Evolutionary conservation across 2,329 filamentous ascomycete genomes (phyloP), one percentile per base, ranked within the genome.

Genomic region (Periconia digitata): DNA sequence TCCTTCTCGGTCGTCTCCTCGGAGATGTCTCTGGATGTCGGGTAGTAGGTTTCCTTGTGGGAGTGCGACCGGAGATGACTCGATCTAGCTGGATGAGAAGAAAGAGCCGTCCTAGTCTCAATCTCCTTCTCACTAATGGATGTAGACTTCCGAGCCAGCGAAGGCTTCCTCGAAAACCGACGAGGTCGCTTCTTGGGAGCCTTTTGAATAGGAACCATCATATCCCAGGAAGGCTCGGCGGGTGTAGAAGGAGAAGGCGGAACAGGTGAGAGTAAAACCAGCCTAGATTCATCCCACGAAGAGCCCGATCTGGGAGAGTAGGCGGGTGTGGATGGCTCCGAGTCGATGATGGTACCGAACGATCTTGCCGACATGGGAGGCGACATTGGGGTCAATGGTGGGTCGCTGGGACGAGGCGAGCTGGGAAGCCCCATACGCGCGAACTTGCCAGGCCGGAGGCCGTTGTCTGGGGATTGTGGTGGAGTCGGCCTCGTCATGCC

Each of bases 291-390:
- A 17, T 65, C 58, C 64, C 63, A 69, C 16, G 56, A 55, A 15
- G 58, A 54, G 32, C 53, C 51, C 46, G 57, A 52, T 8, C 66
- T 56, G 32, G 67, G 67, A 24, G 66, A 70, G 40, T 62, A 67
- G 8, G 66, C 65, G 38, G 67, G 67, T n/a, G 67, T 69, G 7
- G 66, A 69, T n/a, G 68, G 66, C 21, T 63, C 66, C 2, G 67
- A 70, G 44, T 70, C 68, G 50, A 69, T 70, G 41, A 70, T 63
- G 1, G 68, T 71, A 34, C 63, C 62, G 35, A 71, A 67, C 6
- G 64, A 68, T 44, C 55, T 64, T 6, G 65, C 67, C 12, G 67
- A 69, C 61, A 69, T 63, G 18, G 66, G 67, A n/a, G 67, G 67
- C 17, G 67, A 67, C 55, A 63, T 57, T 49, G 56, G 56, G 20